phyloP scores from a whole-genome alignment of 352 stramenopile species.

The Globisporangium lucens region DNA sequence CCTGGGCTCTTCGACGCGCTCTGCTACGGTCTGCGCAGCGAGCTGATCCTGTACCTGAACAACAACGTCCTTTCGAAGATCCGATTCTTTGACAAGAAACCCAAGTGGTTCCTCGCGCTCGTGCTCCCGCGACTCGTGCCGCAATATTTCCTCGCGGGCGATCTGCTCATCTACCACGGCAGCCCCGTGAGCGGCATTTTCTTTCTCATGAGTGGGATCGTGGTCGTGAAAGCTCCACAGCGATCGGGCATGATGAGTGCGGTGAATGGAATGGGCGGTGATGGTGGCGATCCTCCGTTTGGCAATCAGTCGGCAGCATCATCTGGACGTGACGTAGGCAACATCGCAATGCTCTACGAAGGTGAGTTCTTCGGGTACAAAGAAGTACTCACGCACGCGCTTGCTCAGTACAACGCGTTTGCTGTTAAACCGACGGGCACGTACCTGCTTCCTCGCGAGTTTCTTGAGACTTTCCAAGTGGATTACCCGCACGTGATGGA shows the following conservation, averaged over 20 bases:
- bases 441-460: slow-evolving; percentile 61
- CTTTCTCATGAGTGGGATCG: slow-evolving; percentile 64
- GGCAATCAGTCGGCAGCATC: slow-evolving; percentile 17
- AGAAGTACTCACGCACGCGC: slow-evolving; percentile 52
- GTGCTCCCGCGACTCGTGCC: slow-evolving; percentile 60
- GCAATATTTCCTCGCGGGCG: slow-evolving; percentile 64
- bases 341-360: slow-evolving; percentile 66
- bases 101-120: slow-evolving; percentile 79
- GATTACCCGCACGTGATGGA: slow-evolving; percentile 60
- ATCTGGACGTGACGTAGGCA: slow-evolving; percentile 26
- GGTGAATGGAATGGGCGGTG: not conserved
- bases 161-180: slow-evolving; percentile 70
- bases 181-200: slow-evolving; percentile 74
- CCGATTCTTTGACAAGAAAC: slow-evolving; percentile 82
- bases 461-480: slow-evolving; percentile 47
- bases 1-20: slow-evolving; percentile 59
- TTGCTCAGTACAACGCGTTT: slow-evolving; percentile 70
- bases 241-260: not conserved
- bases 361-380: slow-evolving; percentile 82
- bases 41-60: slow-evolving; percentile 70
- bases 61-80: slow-evolving; percentile 52
- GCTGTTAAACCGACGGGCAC: slow-evolving; percentile 53
- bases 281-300: not conserved
- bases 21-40: slow-evolving; percentile 58
- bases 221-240: slow-evolving; percentile 45